These are phyloP conservation scores for Oryza rufipogon DNA, from an alignment of 176 grass and related monocot genomes.

Conservation along the genomic window DNA sequence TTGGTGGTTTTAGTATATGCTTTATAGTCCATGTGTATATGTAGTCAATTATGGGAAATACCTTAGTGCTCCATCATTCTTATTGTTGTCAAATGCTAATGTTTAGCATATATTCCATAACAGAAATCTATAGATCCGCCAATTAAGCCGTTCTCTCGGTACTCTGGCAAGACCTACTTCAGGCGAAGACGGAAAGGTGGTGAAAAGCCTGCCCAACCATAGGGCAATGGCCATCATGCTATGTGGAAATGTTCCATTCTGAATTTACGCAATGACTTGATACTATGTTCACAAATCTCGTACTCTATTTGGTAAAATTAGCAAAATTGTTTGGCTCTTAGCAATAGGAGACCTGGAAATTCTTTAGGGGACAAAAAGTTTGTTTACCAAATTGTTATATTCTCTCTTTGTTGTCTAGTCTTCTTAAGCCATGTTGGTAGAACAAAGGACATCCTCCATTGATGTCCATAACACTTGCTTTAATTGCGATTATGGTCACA, in stretches of 20 bases:
- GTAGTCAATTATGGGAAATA: constrained; percentile 28
- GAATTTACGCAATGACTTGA: neutral
- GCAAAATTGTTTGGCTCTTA: constrained; percentile 1
- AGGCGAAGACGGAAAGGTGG: constrained; percentile 46
- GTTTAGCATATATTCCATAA: constrained; percentile 44
- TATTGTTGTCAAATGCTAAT: constrained; percentile 43
- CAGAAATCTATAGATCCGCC: constrained; percentile 41
- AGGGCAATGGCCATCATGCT: constrained; percentile 9
- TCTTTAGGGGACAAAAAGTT: neutral
- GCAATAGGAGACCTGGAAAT: neutral
- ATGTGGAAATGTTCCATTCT: constrained; percentile 16
- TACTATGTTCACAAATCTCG: neutral
- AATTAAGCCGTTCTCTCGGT: neutral
- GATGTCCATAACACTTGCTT: neutral
- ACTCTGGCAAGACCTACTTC: constrained; percentile 34
- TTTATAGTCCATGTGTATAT: neutral
- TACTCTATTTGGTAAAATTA: constrained; percentile 30
- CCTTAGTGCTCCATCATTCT: neutral
- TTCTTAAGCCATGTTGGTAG: neutral
- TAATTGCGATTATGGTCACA: neutral
- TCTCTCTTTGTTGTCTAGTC: neutral
- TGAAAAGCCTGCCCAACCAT: constrained; percentile 18
- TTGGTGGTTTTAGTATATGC: constrained; percentile 3
- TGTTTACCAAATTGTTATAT: constrained; percentile 5
- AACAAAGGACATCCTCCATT: constrained; percentile 7